Percentiles rank a stretch among this genome's conserved stretches.
phyloP scores from a whole-genome alignment of 352 stramenopile species.

The Pythium sp. region DNA sequence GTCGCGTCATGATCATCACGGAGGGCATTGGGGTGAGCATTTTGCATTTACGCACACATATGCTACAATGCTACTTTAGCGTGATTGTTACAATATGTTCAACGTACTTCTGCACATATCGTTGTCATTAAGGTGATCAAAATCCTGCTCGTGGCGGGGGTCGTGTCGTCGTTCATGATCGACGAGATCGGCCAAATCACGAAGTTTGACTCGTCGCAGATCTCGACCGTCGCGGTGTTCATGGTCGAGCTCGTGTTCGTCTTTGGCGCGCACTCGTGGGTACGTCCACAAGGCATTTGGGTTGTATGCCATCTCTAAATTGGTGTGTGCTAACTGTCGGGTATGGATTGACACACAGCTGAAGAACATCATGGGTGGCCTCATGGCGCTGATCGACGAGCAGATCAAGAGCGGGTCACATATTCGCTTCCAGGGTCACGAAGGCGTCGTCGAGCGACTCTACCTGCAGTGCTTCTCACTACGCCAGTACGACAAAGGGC shows the following conservation, averaged over 20 bases:
- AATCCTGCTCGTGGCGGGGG: constrained; percentile 69
- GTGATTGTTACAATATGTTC: background rate
- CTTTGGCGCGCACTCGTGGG: constrained; percentile 79
- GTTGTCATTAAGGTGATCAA: constrained; percentile 64
- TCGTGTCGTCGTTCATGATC: constrained; percentile 86
- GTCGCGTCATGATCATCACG: constrained; percentile 84
- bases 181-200: constrained; percentile 77
- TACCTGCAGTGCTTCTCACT: constrained; percentile 82
- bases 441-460: constrained; percentile 79
- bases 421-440: constrained; percentile 68
- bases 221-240: constrained; percentile 75
- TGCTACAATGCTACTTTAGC: background rate
- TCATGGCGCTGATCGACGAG: constrained; percentile 80
- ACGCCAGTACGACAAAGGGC: constrained; percentile 76
- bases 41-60: background rate
- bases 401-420: constrained; percentile 79
- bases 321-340: background rate
- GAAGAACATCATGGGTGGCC: constrained; percentile 82
- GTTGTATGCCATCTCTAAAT: constrained; percentile 1
- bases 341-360: constrained; percentile 32
- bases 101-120: background rate
- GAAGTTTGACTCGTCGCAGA: constrained; percentile 76
- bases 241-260: constrained; percentile 80
- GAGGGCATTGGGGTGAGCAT: constrained; percentile 67
- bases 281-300: constrained; percentile 22